Evolutionary conservation across 2,329 filamentous ascomycete genomes (phyloP), one percentile per base, ranked within the genome.

Genomic region (Fusarium dlaminii): DNA sequence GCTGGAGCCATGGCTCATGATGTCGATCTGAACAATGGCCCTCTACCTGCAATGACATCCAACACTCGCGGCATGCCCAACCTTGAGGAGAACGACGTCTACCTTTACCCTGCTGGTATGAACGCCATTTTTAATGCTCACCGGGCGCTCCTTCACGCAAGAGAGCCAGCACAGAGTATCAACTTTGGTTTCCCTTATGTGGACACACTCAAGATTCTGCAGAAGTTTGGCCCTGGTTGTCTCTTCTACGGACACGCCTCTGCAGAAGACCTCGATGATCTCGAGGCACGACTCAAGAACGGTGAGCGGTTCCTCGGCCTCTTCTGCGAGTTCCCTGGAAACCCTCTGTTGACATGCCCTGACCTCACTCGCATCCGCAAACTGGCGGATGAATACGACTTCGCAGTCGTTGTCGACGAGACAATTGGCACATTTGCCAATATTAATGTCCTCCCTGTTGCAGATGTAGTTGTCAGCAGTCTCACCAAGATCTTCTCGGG

Each of bases 131-230:
- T 94, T 84, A 94, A 94, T 76, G 89, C 93, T 0, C 96, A 99
- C 80, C 91, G 92, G 55, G 90, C 90, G 48, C 85, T 98, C 57
- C 85, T 96, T 71, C 85, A 86, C 58, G 87, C 90, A 2, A 89
- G 91, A 42, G 90, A 91, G 7, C 84, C 87, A 13, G 80, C 89
- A 68, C 93, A 94, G 82, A 97, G 94, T 81, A 91, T 99, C 79
- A 95, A 93, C 79, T 98, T 94, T 79, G 96, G 96, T n/a, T 99
- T 99, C 77, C 95, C 96, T 1, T 99, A 99, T 77, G 94, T 98
- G 59, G 96, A 99, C 82, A 98, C 96, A 0, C 88, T 98, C 62
- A 99, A 99, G 81, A 94, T 98, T 56, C 86, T 98, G 10, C 87
- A 98, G 81, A 99, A 98, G 81, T 98, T 97, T 81, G 96, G 96